Conservation (phyloP, 305 asterid species). For the Caryopteris hybrid region DNA sequence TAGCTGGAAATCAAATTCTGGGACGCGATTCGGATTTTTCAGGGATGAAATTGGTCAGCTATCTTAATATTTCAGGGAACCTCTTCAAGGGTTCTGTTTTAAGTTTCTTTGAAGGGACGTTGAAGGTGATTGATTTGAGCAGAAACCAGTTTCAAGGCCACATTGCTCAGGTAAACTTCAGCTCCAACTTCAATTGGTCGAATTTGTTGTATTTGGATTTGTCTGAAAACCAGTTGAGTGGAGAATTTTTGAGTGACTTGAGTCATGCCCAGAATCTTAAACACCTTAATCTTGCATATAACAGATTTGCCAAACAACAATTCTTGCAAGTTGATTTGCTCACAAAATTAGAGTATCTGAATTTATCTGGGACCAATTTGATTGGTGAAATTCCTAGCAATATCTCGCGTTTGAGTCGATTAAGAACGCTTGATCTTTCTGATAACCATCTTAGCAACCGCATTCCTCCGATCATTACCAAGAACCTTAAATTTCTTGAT, state of each 20-base stretch:
- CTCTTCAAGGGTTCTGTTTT: conserved; percentile 63
- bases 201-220: conserved; percentile 67
- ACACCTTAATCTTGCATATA: conserved; percentile 79
- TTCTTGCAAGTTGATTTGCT: conserved; percentile 44
- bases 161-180: conserved; percentile 67
- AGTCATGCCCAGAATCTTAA: conserved; percentile 46
- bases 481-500: conserved; percentile 53
- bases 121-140: conserved; percentile 86
- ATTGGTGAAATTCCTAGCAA: conserved; percentile 57
- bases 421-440: conserved; percentile 71
- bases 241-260: conserved; percentile 47
- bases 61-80: conserved; percentile 75
- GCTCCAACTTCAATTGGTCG: conserved; percentile 52
- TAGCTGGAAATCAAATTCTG: conserved; percentile 52
- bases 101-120: conserved; percentile 49
- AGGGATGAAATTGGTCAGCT: conserved; percentile 39
- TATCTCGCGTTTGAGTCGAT: conserved; percentile 39
- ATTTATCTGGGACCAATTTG: conserved; percentile 64
- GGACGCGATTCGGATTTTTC: conserved; percentile 66
- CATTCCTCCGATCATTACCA: conserved; percentile 46
- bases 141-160: conserved; percentile 86
- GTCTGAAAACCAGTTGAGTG: conserved; percentile 75
- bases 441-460: conserved; percentile 47
- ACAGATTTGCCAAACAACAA: conserved; percentile 54
- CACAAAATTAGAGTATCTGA: conserved; percentile 60